Conservation (phyloP, 768 basidiomycete species). For the Podaxis carcinomalis region DNA sequence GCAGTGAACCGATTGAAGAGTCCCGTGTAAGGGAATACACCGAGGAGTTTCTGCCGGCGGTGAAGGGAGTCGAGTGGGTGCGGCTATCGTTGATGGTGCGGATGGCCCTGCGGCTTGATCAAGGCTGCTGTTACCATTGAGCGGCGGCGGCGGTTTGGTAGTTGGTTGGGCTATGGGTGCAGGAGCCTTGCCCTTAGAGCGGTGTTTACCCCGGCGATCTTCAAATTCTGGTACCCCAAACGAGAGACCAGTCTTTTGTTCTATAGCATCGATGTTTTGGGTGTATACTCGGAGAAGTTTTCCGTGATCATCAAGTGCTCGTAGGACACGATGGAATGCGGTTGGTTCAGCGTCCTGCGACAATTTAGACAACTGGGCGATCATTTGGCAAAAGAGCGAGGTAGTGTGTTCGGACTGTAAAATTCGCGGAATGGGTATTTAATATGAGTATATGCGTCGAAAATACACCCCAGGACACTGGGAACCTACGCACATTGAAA, state of each 20-base stretch:
- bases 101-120: constrained; percentile 11
- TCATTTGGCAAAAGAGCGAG: constrained; percentile 83
- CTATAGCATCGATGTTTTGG: constrained; percentile 91
- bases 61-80: constrained; percentile 37
- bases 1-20: constrained; percentile 75
- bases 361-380: constrained; percentile 73
- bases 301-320: constrained; percentile 69
- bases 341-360: constrained; percentile 74
- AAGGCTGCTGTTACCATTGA: constrained; percentile 6
- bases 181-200: constrained; percentile 37
- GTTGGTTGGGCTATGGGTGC: constrained; percentile 2
- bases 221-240: constrained; percentile 79
- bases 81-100: constrained; percentile 14
- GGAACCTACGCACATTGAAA: constrained; percentile 59
- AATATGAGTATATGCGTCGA: constrained; percentile 4
- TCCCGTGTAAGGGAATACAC: constrained; percentile 89
- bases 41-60: constrained; percentile 61
- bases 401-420: constrained; percentile 70
- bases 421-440: constrained; percentile 3
- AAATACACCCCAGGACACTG: not conserved
- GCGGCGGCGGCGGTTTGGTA: constrained; percentile 12
- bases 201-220: constrained; percentile 49
- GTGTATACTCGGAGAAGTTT: constrained; percentile 85
- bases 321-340: constrained; percentile 73
- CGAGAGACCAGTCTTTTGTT: constrained; percentile 79